Conservation (phyloP, 164 flowering plant species). For the Amborella trichopoda region DNA sequence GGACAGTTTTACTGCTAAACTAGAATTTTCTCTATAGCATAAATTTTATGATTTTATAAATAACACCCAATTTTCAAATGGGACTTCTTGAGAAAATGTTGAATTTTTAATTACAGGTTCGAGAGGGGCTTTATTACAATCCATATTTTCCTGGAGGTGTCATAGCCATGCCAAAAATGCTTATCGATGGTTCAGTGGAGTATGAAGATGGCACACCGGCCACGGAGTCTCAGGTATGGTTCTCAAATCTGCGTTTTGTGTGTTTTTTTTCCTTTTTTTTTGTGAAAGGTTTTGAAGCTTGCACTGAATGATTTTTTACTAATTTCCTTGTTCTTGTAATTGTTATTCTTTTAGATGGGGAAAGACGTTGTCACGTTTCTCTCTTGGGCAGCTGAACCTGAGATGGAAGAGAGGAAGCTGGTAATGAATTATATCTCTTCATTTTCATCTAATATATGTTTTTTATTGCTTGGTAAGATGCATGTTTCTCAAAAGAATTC, state of each 20-base stretch:
- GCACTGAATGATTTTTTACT: background rate
- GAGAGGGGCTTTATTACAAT: conserved; percentile 80
- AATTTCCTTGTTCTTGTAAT: background rate
- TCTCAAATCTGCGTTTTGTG: background rate
- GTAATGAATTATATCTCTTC: no score
- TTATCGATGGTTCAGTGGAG: conserved; percentile 80
- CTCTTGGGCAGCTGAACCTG: conserved; percentile 90
- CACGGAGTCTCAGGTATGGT: conserved; percentile 72
- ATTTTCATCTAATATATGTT: no score
- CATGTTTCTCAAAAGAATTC: no score
- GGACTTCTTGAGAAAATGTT: background rate
- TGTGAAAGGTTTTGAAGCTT: background rate
- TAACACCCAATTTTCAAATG: no score
- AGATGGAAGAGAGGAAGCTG: conserved; percentile 92
- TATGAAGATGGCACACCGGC: conserved; percentile 87
- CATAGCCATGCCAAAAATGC: conserved; percentile 97
- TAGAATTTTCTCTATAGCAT: no score
- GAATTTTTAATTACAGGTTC: conserved; percentile 25
- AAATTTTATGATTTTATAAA: no score
- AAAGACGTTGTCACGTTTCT: conserved; percentile 75
- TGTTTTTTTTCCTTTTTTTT: background rate
- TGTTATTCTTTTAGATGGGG: conserved; percentile 52
- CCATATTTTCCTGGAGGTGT: conserved; percentile 98
- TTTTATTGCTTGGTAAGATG: no score
- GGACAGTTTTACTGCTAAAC: no score